Percentiles rank a stretch among this genome's conserved stretches.
Evolutionary conservation across 257 asterid genomes (phyloP).

Genomic region (Solanum raphanifolium): DNA sequence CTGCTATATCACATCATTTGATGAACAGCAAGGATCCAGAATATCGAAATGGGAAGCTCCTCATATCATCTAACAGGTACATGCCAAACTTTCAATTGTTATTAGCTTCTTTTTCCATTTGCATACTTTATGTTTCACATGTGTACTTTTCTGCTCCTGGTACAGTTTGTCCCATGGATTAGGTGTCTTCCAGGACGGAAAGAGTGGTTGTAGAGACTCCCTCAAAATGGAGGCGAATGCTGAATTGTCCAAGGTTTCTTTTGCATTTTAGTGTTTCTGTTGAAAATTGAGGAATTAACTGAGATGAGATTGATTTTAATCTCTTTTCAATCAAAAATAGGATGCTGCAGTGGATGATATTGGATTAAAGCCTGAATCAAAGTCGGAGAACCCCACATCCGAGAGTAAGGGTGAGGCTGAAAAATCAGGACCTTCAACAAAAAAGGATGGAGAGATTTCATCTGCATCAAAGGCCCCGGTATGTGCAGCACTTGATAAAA

Average conservation of each 20-base stretch:
- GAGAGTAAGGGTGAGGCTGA: conserved; percentile 54
- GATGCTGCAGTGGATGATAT: conserved; percentile 23
- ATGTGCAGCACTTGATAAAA: conserved; percentile 15
- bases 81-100: not conserved
- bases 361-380: conserved; percentile 40
- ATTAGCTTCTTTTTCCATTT: not conserved
- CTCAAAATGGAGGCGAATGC: conserved; percentile 68
- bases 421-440: conserved; percentile 34
- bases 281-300: not conserved
- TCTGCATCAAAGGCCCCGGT: conserved; percentile 48
- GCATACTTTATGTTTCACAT: not conserved
- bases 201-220: conserved; percentile 48
- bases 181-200: conserved; percentile 76
- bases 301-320: not conserved
- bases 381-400: conserved; percentile 34
- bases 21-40: conserved; percentile 63
- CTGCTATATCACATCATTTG: conserved; percentile 81
- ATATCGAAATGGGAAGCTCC: conserved; percentile 91
- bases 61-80: conserved; percentile 83
- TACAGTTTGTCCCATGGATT: conserved; percentile 87
- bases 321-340: conserved; percentile 21
- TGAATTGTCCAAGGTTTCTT: conserved; percentile 61
- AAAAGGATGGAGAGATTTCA: conserved; percentile 51
- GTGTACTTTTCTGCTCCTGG: conserved; percentile 1
- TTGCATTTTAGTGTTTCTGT: conserved; percentile 1